phyloP scores from a whole-genome alignment of 108 stramenopile genomes.

The Skeletonema menzelii region DNA sequence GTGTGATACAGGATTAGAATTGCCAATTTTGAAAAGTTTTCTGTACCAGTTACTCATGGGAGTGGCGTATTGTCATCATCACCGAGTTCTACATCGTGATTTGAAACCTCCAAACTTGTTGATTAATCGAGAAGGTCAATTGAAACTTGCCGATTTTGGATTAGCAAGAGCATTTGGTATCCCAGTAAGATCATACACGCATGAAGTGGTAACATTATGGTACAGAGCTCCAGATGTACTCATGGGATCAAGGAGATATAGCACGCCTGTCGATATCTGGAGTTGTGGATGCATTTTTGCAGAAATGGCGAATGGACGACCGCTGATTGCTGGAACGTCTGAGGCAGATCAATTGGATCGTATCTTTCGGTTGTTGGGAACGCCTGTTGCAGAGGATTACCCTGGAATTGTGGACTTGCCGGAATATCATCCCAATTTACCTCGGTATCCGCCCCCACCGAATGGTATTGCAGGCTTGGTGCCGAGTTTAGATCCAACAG shows the following conservation, averaged over 20 bases:
- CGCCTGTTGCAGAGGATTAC: constrained; percentile 75
- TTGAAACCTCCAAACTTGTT: constrained; percentile 96
- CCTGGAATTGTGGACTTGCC: constrained; percentile 94
- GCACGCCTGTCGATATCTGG: constrained; percentile 99
- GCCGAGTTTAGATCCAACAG: constrained; percentile 75
- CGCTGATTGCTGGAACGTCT: constrained; percentile 88
- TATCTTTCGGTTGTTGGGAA: constrained; percentile 91
- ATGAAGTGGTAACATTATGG: constrained; percentile 98
- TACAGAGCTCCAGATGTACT: constrained; percentile 98
- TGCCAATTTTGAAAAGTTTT: constrained; percentile 93
- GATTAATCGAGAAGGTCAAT: constrained; percentile 95
- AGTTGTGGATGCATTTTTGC: constrained; percentile 97
- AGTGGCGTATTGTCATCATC: constrained; percentile 98
- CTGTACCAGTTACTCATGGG: constrained; percentile 93
- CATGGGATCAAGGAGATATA: constrained; percentile 95
- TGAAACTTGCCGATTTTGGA: constrained; percentile 99
- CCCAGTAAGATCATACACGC: constrained; percentile 93
- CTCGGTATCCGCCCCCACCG: constrained; percentile 82
- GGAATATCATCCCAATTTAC: constrained; percentile 82
- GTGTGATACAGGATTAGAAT: constrained; percentile 91
- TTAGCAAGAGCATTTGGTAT: constrained; percentile 98
- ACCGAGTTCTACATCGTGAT: constrained; percentile 96
- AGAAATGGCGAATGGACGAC: constrained; percentile 96
- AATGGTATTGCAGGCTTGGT: constrained; percentile 85
- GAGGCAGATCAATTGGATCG: constrained; percentile 91